Conservation (phyloP, 1,139 yeast species). For the Candida tunisiensis region DNA sequence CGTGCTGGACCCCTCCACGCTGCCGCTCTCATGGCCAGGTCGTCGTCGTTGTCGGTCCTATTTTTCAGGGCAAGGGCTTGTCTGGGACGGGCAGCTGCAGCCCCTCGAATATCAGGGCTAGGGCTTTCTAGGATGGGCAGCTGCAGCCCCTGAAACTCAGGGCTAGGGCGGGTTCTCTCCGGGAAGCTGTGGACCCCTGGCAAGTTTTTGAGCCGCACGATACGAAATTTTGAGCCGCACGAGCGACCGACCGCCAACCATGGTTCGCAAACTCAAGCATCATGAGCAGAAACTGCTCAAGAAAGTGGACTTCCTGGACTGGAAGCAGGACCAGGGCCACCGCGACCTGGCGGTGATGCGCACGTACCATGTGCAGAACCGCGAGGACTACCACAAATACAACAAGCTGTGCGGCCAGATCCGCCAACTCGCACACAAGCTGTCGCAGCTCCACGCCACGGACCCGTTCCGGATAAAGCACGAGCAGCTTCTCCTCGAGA, state of each 20-base stretch:
- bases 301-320: conserved; percentile 92
- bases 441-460: conserved; percentile 67
- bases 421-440: conserved; percentile 68
- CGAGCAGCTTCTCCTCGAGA: conserved; percentile 73
- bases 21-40: neutral
- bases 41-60: no score
- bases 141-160: no score
- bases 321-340: conserved; percentile 95
- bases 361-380: conserved; percentile 78
- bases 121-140: no score
- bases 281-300: conserved; percentile 90
- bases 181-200: no score
- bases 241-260: no score
- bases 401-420: conserved; percentile 85
- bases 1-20: neutral
- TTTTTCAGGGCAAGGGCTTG: no score
- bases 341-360: conserved; percentile 88
- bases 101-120: no score
- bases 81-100: no score
- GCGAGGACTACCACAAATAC: conserved; percentile 92
- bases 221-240: no score
- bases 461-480: conserved; percentile 81
- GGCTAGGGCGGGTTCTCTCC: no score
- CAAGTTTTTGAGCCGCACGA: no score
- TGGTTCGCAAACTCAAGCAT: conserved; percentile 87